phyloP scores from a whole-genome alignment of 2,329 filamentous ascomycete species.

The Ophiostoma sp. region DNA sequence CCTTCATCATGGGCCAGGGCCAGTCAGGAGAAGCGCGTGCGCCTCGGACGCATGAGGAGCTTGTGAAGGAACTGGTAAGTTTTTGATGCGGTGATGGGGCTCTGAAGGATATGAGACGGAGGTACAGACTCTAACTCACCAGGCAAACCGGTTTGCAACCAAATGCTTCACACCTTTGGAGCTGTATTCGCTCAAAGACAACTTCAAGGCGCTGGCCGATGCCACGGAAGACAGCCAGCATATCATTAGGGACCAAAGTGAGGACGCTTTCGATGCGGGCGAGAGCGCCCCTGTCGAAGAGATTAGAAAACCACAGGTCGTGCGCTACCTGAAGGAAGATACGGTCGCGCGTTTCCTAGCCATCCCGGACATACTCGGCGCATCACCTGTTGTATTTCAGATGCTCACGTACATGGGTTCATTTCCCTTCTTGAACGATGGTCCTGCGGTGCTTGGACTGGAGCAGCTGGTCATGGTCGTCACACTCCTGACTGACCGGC shows the following conservation, averaged over 20 bases:
- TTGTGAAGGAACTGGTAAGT: constrained; percentile 48
- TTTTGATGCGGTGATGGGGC: neutral
- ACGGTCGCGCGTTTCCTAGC: constrained; percentile 67
- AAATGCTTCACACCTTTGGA: constrained; percentile 68
- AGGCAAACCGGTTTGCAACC: constrained; percentile 60
- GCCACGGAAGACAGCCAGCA: constrained; percentile 11
- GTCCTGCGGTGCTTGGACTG: constrained; percentile 63
- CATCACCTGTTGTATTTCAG: constrained; percentile 64
- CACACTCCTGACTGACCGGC: constrained; percentile 65
- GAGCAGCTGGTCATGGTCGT: constrained; percentile 68
- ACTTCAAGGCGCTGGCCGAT: constrained; percentile 66
- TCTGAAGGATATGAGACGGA: too few relatives aligned
- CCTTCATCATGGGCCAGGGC: constrained; percentile 45
- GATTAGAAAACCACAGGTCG: constrained; percentile 32
- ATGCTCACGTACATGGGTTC: constrained; percentile 66
- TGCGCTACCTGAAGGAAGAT: constrained; percentile 64
- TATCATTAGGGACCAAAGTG: neutral
- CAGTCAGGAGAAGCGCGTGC: constrained; percentile 43
- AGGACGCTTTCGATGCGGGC: neutral
- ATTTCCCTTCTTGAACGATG: constrained; percentile 67
- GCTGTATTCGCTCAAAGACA: constrained; percentile 66
- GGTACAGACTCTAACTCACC: neutral
- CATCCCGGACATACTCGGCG: constrained; percentile 63
- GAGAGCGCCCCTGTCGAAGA: neutral
- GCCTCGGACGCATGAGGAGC: constrained; percentile 46